These are phyloP conservation scores for Thermomyces lanuginosus DNA, from an alignment of 2,329 filamentous ascomycete genomes.

Conservation along the genomic window DNA sequence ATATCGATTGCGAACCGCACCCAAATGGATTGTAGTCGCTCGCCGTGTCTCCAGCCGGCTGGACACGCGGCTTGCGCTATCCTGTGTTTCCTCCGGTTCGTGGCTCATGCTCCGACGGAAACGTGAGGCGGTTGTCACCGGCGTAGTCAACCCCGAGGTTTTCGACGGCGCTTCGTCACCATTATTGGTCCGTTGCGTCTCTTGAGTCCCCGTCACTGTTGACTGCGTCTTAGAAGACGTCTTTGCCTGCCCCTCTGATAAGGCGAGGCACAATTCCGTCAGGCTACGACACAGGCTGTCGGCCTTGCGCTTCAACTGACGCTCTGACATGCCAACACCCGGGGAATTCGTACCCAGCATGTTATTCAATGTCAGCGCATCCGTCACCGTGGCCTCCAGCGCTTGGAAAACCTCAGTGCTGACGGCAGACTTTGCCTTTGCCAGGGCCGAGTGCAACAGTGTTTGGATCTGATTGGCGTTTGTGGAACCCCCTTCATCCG, in stretches of 20 bases:
- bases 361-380: constrained; percentile 62
- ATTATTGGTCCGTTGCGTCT: no score
- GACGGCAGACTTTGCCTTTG: constrained; percentile 57
- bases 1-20: constrained; percentile 8
- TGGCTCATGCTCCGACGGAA: constrained; percentile 24
- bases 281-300: constrained; percentile 85
- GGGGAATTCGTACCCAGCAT: constrained; percentile 61
- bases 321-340: constrained; percentile 44
- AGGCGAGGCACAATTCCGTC: constrained; percentile 76
- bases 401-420: constrained; percentile 57
- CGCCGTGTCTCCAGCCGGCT: constrained; percentile 26
- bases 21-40: constrained; percentile 19
- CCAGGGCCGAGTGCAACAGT: constrained; percentile 61
- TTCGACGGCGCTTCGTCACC: no score
- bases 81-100: constrained; percentile 19
- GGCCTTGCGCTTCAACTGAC: constrained; percentile 74
- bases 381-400: constrained; percentile 63
- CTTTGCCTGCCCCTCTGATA: constrained; percentile 44
- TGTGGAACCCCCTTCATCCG: constrained; percentile 12
- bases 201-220: constrained; percentile 11
- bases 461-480: constrained; percentile 47
- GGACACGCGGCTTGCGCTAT: constrained; percentile 14
- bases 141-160: no score
- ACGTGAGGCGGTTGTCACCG: constrained; percentile 13
- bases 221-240: constrained; percentile 9